Evolutionary conservation across 768 basidiomycete species (phyloP).

Genomic region (Pulveroboletus sp.): DNA sequence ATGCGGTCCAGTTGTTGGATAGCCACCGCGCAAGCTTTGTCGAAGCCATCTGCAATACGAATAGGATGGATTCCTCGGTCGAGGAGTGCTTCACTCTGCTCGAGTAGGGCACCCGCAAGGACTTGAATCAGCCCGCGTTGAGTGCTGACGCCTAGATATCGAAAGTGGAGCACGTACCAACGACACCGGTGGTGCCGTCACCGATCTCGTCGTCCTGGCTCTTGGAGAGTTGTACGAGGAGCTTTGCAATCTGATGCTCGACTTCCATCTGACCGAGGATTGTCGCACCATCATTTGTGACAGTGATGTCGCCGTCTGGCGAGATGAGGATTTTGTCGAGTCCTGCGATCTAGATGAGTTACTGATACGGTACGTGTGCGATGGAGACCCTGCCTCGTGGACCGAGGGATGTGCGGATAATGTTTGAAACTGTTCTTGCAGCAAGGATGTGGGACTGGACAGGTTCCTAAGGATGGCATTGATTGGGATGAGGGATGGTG

Average conservation of each 20-base stretch:
- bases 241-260: constrained; percentile 97
- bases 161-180: constrained; percentile 58
- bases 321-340: constrained; percentile 94
- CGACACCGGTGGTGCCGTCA: constrained; percentile 98
- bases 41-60: constrained; percentile 98
- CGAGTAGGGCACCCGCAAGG: constrained; percentile 94
- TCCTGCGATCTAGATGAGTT: constrained; percentile 42
- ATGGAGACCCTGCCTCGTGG: constrained; percentile 66
- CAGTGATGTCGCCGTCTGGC: constrained; percentile 97
- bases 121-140: constrained; percentile 43
- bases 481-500: neutral
- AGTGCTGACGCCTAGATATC: constrained; percentile 2
- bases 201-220: constrained; percentile 99
- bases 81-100: constrained; percentile 92
- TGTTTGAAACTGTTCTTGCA: constrained; percentile 88
- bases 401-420: constrained; percentile 91
- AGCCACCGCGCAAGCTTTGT: constrained; percentile 87
- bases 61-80: constrained; percentile 99
- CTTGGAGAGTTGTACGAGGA: constrained; percentile 93
- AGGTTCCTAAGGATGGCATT: constrained; percentile 6
- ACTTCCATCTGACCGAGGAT: constrained; percentile 99
- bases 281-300: constrained; percentile 98
- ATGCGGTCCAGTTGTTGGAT: constrained; percentile 87
- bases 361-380: constrained; percentile 7
- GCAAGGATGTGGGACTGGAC: constrained; percentile 90